Conservation (phyloP, 305 asterid species). For the Stenogyne calaminthoides region DNA sequence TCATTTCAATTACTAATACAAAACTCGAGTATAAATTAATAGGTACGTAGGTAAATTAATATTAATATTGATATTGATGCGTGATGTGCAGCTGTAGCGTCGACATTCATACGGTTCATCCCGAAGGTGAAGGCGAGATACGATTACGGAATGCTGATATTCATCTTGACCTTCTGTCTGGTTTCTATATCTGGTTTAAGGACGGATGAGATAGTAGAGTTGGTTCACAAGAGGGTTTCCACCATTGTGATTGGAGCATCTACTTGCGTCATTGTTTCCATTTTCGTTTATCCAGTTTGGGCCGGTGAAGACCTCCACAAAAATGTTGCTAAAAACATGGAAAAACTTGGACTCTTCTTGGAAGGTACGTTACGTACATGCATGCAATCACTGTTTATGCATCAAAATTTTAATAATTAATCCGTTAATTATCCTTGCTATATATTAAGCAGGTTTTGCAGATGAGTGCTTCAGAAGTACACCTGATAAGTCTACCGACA, state of each 20-base stretch:
- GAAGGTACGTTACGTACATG: constrained; percentile 60
- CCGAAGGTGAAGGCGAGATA: constrained; percentile 77
- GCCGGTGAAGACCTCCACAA: constrained; percentile 81
- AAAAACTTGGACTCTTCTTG: constrained; percentile 55
- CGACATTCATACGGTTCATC: constrained; percentile 67
- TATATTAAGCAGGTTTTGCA: constrained; percentile 42
- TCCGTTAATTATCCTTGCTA: no score
- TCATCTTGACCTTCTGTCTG: constrained; percentile 69
- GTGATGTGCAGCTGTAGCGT: constrained; percentile 65
- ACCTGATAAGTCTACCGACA: no score
- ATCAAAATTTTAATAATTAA: no score
- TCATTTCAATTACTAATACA: no score
- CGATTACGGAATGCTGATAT: no score
- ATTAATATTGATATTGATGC: no score
- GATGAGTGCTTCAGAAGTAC: constrained; percentile 45
- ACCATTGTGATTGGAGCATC: constrained; percentile 72
- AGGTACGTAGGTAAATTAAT: no score
- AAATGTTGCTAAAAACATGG: constrained; percentile 54
- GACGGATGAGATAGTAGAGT: constrained; percentile 47
- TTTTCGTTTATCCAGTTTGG: constrained; percentile 70
- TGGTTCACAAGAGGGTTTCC: constrained; percentile 57
- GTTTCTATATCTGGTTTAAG: constrained; percentile 64
- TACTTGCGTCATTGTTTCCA: constrained; percentile 51
- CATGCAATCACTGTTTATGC: no score
- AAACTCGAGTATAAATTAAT: no score